These are phyloP conservation scores for Melaleuca quinquenervia DNA, from an alignment of 345 rosid species.

Conservation along the genomic window DNA sequence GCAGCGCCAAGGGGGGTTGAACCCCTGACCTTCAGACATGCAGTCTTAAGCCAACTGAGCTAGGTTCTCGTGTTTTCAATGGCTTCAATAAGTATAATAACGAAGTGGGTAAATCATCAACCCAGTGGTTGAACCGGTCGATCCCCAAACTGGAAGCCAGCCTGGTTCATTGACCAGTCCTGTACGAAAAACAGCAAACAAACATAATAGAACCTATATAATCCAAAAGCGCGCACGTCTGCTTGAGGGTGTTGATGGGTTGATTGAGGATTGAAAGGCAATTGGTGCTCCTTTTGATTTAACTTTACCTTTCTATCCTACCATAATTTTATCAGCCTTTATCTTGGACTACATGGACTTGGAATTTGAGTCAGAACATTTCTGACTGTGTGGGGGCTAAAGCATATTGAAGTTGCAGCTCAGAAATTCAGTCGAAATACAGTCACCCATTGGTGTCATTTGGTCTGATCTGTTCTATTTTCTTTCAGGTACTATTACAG, in stretches of 20 bases:
- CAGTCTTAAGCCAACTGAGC: background rate
- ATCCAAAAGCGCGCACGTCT: background rate
- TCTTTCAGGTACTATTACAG: slow-evolving; percentile 84
- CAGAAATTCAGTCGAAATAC: background rate
- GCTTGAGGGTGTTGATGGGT: background rate
- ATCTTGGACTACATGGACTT: background rate
- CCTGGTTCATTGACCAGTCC: background rate
- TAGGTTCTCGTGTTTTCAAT: background rate
- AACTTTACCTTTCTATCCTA: background rate
- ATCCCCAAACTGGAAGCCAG: background rate
- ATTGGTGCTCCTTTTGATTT: background rate
- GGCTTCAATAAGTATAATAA: background rate
- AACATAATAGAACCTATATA: background rate
- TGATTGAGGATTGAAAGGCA: background rate
- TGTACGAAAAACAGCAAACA: background rate
- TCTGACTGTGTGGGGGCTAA: background rate
- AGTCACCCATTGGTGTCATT: background rate
- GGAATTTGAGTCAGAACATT: background rate
- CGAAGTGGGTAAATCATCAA: background rate
- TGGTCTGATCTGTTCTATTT: background rate
- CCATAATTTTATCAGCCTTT: background rate
- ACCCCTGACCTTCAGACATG: background rate
- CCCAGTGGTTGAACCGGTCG: background rate
- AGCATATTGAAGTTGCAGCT: background rate
- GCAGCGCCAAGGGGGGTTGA: background rate